Conservation (phyloP, 2,329 filamentous ascomycete genomes). For the Seiridium cupressi region DNA sequence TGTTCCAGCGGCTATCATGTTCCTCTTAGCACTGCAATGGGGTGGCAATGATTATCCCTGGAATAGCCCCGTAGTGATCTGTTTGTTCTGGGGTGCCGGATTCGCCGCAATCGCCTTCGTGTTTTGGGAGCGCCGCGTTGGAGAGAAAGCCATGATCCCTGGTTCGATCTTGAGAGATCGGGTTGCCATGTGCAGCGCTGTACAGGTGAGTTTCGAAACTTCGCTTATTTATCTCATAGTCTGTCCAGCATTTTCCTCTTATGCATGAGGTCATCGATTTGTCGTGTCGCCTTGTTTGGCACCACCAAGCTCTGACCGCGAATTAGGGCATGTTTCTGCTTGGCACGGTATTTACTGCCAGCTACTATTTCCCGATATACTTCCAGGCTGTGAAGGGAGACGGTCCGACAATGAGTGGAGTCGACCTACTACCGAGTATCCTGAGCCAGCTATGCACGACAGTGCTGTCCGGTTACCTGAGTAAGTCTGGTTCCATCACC, state of each 20-base stretch:
- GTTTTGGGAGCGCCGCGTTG: conserved; percentile 39
- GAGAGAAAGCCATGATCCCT: conserved; percentile 49
- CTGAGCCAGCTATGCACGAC: conserved; percentile 51
- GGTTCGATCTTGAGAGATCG: conserved; percentile 40
- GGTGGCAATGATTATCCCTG: conserved; percentile 34
- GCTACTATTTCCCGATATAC: conserved; percentile 12
- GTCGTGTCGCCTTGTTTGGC: fast-evolving
- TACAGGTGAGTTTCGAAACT: conserved; percentile 29
- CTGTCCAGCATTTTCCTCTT: too few relatives aligned
- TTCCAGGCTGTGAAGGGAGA: conserved; percentile 10
- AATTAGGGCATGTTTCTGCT: conserved; percentile 1
- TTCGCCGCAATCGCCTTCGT: conserved; percentile 32
- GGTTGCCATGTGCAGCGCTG: conserved; percentile 37
- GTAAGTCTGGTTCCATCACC: conserved; percentile 4
- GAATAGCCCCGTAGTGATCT: conserved; percentile 32
- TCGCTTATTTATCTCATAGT: too few relatives aligned
- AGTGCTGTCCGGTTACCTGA: too few relatives aligned
- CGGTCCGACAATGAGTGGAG: conserved; percentile 26
- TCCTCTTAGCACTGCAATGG: conserved; percentile 44
- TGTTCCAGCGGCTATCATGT: conserved; percentile 34
- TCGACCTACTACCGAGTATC: conserved; percentile 29
- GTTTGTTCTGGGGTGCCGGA: conserved; percentile 34
- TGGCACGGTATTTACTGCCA: conserved; percentile 15
- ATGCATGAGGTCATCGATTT: too few relatives aligned
- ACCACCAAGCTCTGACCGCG: neutral